Percentiles rank a stretch among this genome's conserved stretches.
These are phyloP conservation scores for Hortaea werneckii DNA, from an alignment of 2,329 filamentous ascomycete species.

Conservation along the genomic window DNA sequence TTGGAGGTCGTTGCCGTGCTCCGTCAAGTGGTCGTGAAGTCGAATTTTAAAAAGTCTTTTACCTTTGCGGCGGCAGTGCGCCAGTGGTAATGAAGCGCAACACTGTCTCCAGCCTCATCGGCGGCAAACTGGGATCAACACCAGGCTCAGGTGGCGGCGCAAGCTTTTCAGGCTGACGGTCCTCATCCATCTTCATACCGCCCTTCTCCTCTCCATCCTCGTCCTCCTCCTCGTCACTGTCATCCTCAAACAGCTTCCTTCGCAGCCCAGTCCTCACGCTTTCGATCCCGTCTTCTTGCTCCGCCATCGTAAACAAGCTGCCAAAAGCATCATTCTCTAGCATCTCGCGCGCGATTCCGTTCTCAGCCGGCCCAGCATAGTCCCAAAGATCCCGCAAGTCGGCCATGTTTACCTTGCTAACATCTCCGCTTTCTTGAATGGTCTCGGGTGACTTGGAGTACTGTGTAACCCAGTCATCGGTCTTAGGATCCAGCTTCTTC, in stretches of 20 bases:
- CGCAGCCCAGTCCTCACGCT: conserved; percentile 63
- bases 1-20: too few species aligned
- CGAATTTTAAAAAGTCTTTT: neutral
- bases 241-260: conserved; percentile 43
- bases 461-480: conserved; percentile 58
- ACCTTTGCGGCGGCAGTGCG: neutral
- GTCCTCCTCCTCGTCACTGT: conserved; percentile 34
- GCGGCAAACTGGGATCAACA: conserved; percentile 16
- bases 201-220: conserved; percentile 23
- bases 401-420: conserved; percentile 35
- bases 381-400: conserved; percentile 49
- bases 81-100: conserved; percentile 3
- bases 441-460: conserved; percentile 31
- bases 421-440: conserved; percentile 1
- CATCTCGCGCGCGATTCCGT: conserved; percentile 28
- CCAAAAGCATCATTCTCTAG: conserved; percentile 34
- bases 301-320: conserved; percentile 63
- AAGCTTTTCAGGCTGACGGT: conserved; percentile 1
- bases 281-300: conserved; percentile 55
- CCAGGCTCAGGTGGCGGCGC: conserved; percentile 4
- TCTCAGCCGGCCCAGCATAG: conserved; percentile 42
- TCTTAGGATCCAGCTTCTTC: conserved; percentile 71
- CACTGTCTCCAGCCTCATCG: conserved; percentile 33
- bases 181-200: conserved; percentile 8
- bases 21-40: too few species aligned